Evolutionary conservation across 2,329 filamentous ascomycete genomes (phyloP), one percentile per base, ranked within the genome.

Genomic region (Mollisiaceae sp.): DNA sequence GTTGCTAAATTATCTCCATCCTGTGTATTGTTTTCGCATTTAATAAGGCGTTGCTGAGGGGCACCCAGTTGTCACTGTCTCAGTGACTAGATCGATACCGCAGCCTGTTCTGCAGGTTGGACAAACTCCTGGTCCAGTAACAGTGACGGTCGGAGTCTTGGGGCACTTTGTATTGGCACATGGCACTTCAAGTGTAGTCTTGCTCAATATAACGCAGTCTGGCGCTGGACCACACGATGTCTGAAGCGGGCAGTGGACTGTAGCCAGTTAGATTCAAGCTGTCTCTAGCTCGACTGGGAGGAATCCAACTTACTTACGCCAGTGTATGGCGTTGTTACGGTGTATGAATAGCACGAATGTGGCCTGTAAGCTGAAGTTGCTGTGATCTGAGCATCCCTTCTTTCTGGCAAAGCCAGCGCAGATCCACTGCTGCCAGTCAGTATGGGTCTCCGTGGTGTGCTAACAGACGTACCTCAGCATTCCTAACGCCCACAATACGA

Each of bases 121-220:
- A 54, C 67, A 71, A 8, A 20, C 50, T 9, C 36, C 56, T 15
- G 62, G 32, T 8, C 38, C 66, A 24, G 70, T 71, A 4, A 66
- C 65, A 8, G 68, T 71, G 8, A 67, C 66, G 1, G 71, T 72
- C 50, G 70, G 65, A 24, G 71, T 72, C 24, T 43, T 54, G n/a
- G 69, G 66, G 55, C 71, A 71, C 9, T 55, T 55, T 9, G 56
- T 47, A 20, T 70, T 59, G 4, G 45, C 22, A 15, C 67, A 68
- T 8, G 68, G 70, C 8, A 71, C 57, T 6, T 59, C 61, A 20
- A 64, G 35, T 11, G 65, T 69, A 14, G 24, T 47, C 11, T 45
- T 47, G 14, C 57, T 32, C 14, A 63, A 20, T 20, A 68, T n/a
- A 36, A 70, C 61, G 24, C 70, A 72, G 8, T 65, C 38, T 41